Percentiles rank a stretch among this genome's conserved stretches.
These are phyloP conservation scores for Stachybotrys elegans DNA, from an alignment of 2,329 filamentous ascomycete genomes.

Conservation along the genomic window DNA sequence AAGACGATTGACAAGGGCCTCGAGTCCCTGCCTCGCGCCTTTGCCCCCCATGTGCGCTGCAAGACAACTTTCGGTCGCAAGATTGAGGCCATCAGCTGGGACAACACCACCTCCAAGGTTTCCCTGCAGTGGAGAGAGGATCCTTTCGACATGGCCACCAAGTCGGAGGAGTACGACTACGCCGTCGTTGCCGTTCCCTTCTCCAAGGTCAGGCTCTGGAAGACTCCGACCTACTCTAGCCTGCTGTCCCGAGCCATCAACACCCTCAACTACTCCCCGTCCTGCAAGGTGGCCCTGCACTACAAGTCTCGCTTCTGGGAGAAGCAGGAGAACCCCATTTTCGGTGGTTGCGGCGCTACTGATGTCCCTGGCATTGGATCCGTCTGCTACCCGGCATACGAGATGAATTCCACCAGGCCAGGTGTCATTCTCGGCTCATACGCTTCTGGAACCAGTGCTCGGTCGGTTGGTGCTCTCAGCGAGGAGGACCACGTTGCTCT, in stretches of 20 bases:
- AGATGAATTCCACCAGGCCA: constrained; percentile 14
- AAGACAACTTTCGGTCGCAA: constrained; percentile 17
- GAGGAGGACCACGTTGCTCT: constrained; percentile 16
- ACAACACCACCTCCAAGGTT: constrained; percentile 12
- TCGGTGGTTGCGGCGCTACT: constrained; percentile 34
- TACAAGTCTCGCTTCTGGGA: constrained; percentile 44
- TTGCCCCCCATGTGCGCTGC: constrained; percentile 23
- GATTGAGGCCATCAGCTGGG: constrained; percentile 15
- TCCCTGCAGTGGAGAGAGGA: constrained; percentile 14
- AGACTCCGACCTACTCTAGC: constrained; percentile 27
- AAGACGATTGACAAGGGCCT: constrained; percentile 26
- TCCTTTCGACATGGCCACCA: constrained; percentile 15
- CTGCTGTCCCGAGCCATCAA: constrained; percentile 19
- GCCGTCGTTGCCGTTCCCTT: constrained; percentile 30
- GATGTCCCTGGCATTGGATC: constrained; percentile 10
- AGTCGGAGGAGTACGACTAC: constrained; percentile 28
- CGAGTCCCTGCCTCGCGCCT: constrained; percentile 27
- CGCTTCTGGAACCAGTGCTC: constrained; percentile 8
- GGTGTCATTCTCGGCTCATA: constrained; percentile 9
- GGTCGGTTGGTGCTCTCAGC: constrained; percentile 7
- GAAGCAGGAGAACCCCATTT: constrained; percentile 20
- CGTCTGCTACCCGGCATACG: constrained; percentile 13
- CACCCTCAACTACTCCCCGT: constrained; percentile 17
- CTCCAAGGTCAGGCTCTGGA: constrained; percentile 31
- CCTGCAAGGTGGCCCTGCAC: constrained; percentile 43